A percentile compares a stretch with the other conserved stretches of the same genome.
phyloP scores from a whole-genome alignment of 1,284 basidiomycete genomes.

The Malassezia dermatis region DNA sequence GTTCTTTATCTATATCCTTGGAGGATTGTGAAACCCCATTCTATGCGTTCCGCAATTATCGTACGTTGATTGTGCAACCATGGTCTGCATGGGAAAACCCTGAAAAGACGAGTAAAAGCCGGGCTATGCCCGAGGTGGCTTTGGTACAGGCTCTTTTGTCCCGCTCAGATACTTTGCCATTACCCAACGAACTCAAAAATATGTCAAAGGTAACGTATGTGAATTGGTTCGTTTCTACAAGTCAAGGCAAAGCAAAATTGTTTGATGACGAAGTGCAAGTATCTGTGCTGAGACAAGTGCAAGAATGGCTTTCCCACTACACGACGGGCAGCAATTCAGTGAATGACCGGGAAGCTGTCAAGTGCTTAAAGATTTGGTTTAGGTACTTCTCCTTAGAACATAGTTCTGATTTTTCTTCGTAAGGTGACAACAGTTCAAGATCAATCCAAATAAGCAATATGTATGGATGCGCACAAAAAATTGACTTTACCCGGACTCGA shows the following conservation, averaged over 20 bases:
- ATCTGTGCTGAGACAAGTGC: background rate
- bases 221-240: background rate
- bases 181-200: conserved; percentile 1
- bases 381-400: background rate
- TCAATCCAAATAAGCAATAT: background rate
- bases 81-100: background rate
- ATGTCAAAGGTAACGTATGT: conserved; percentile 5
- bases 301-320: background rate
- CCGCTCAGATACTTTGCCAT: background rate
- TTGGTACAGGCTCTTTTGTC: conserved; percentile 2
- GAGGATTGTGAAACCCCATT: conserved; percentile 1
- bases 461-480: too few species aligned
- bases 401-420: background rate
- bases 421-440: background rate
- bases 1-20: background rate
- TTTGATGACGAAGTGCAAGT: background rate
- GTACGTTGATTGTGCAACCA: conserved; percentile 3
- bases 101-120: background rate
- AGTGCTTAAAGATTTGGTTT: background rate
- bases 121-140: background rate
- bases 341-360: background rate
- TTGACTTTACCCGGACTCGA: conserved; percentile 20
- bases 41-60: background rate
- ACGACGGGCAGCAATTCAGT: background rate
- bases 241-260: background rate